Base-by-base conservation (phyloP, 148 eudicot genomes). In the Amaranthus palmeri region DNA sequence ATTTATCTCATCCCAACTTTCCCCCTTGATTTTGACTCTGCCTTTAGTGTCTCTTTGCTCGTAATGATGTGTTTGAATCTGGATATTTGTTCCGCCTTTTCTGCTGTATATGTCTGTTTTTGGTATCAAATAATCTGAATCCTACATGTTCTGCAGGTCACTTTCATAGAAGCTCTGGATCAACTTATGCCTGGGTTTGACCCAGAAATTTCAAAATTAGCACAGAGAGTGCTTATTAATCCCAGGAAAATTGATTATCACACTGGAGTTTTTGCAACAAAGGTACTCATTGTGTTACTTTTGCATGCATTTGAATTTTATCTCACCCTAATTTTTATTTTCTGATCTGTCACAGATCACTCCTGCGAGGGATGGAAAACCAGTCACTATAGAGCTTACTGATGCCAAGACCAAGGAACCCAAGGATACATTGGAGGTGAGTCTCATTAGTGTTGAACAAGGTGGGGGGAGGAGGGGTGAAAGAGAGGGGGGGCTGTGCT, bases 131-230 rank as follows among this genome's bases (percentile, higher is more conserved):
- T 36, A 47, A 10, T 65, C 42, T 45, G 7, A 54, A 55, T 45
- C 51, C 8, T 49, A 25, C 65, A 40, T 72, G 68, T 71, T 67
- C 8, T 17, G 50, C 85, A 96, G 99, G 99, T 96, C 68, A 92
- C 99, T 36, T 96, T 96, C 83, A 82, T 96, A 65, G 99, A 96
- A 85, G 99, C 99, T 75, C 77, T 96, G 61, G 97, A 92, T 92
- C 99, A 96, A 78, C 81, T 96, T 65, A 96, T 96, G 99, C 97
- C 99, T 58, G 99, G 99, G 17, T 96, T 96, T 86, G 99, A 96
- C 81, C 99, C 99, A 61, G 99, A 96, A 84, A 92, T 96, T 58
- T 90, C 97, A 48, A 96, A 96, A 79, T 77, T 96, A 84, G 99
- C 99, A 9, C 99, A 96, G 74, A 78, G 99, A 80, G 92, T 96